Conservation (phyloP, 2,329 filamentous ascomycete species). For the Fusarium staphyleae region DNA sequence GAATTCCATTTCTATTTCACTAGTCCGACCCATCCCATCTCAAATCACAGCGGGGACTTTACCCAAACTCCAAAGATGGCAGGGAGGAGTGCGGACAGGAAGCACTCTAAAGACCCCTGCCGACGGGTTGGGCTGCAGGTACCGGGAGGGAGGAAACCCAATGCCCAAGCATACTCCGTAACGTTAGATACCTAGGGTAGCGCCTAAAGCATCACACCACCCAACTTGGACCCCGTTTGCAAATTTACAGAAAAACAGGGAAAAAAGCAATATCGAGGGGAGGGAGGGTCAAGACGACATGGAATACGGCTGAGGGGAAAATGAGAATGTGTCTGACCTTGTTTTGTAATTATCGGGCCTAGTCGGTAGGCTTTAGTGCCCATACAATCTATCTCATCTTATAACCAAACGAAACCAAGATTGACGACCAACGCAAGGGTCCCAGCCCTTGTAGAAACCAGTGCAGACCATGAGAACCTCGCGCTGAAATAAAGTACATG, state of each 20-base stretch:
- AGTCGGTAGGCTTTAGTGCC: constrained; percentile 12
- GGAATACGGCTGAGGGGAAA: constrained; percentile 5
- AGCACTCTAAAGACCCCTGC: constrained; percentile 25
- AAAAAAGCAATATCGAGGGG: constrained; percentile 8
- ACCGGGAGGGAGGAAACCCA: constrained; percentile 36
- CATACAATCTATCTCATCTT: constrained; percentile 24
- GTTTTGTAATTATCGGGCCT: constrained; percentile 21
- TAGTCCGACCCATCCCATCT: constrained; percentile 9
- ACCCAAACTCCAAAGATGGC: constrained; percentile 14
- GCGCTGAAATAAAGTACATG: constrained; percentile 21
- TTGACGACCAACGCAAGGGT: constrained; percentile 18
- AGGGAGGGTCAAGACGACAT: constrained; percentile 12
- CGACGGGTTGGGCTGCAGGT: constrained; percentile 36
- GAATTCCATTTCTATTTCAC: constrained; percentile 11
- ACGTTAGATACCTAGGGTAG: constrained; percentile 7
- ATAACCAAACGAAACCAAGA: constrained; percentile 20
- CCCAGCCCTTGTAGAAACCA: constrained; percentile 21
- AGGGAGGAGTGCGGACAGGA: constrained; percentile 18
- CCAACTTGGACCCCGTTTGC: constrained; percentile 20
- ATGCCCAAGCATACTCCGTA: too few species aligned
- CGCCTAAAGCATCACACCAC: constrained; percentile 31
- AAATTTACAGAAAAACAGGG: constrained; percentile 17
- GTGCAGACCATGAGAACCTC: constrained; percentile 16
- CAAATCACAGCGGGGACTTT: constrained; percentile 13
- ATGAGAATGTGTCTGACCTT: constrained; percentile 19